phyloP scores from a whole-genome alignment of 2,329 filamentous ascomycete species.

The Nectriaceae sp. region DNA sequence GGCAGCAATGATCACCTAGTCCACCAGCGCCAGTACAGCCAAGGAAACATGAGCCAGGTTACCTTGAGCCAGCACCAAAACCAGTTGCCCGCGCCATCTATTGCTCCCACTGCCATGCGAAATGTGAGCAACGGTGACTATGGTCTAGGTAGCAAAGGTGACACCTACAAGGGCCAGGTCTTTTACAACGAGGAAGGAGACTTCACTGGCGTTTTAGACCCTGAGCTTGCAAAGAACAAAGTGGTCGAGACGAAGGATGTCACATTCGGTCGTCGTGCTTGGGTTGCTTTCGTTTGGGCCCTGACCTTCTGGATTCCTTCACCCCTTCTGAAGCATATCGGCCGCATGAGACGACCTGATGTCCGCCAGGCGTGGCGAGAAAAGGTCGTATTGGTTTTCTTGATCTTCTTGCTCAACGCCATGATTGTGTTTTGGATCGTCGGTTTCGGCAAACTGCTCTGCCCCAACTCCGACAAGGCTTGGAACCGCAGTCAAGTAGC shows the following conservation, averaged over 20 bases:
- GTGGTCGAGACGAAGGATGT: constrained; percentile 71
- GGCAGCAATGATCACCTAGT: constrained; percentile 74
- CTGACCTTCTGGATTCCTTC: constrained; percentile 96
- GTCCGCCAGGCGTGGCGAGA: constrained; percentile 97
- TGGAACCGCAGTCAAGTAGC: constrained; percentile 74
- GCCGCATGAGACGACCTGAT: constrained; percentile 96
- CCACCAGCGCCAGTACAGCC: constrained; percentile 57
- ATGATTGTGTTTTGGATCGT: constrained; percentile 91
- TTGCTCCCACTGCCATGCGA: constrained; percentile 59
- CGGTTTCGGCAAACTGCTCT: constrained; percentile 79
- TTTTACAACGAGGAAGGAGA: constrained; percentile 74
- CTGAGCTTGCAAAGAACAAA: constrained; percentile 76
- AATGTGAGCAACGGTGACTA: constrained; percentile 75
- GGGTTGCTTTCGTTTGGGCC: constrained; percentile 82
- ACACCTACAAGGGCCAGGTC: constrained; percentile 70
- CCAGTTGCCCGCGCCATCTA: constrained; percentile 55
- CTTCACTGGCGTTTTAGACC: constrained; percentile 70
- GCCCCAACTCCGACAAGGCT: constrained; percentile 88
- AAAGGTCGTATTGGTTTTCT: constrained; percentile 78
- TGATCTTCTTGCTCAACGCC: constrained; percentile 82
- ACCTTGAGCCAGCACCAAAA: constrained; percentile 44
- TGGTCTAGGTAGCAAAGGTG: constrained; percentile 83
- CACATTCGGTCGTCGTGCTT: constrained; percentile 66
- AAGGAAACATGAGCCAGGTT: constrained; percentile 58
- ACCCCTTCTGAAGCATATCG: constrained; percentile 74